Evolutionary conservation across 805 yeast species (phyloP).

Genomic region (Metschnikowia matae): DNA sequence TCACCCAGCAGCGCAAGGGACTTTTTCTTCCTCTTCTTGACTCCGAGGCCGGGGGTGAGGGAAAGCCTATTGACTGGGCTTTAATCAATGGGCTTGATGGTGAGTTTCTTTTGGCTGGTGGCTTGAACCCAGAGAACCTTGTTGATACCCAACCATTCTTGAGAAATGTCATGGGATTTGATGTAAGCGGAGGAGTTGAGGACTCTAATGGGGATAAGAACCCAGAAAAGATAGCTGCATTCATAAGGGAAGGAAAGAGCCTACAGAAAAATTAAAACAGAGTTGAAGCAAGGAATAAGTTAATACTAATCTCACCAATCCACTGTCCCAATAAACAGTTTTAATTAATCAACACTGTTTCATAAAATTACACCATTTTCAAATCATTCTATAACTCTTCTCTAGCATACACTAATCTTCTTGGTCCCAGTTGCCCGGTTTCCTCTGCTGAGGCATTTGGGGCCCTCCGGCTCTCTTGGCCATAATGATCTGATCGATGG

Average conservation of each 20-base stretch:
- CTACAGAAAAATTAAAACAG: too few relatives aligned
- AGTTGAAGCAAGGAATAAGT: background rate
- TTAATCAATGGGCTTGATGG: slow-evolving; percentile 22
- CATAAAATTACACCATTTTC: background rate
- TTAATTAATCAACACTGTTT: too few relatives aligned
- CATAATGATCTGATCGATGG: slow-evolving; percentile 96
- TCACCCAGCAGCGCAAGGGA: slow-evolving; percentile 7
- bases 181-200: slow-evolving; percentile 95
- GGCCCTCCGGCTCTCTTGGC: slow-evolving; percentile 99
- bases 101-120: slow-evolving; percentile 79
- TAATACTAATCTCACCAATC: background rate
- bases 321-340: too few relatives aligned
- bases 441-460: slow-evolving; percentile 74
- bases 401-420: slow-evolving; percentile 51
- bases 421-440: slow-evolving; percentile 95
- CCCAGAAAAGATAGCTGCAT: slow-evolving; percentile 51
- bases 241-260: slow-evolving; percentile 50
- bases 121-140: slow-evolving; percentile 75
- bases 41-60: slow-evolving; percentile 91
- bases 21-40: slow-evolving; percentile 68
- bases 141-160: slow-evolving; percentile 40
- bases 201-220: slow-evolving; percentile 68
- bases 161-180: slow-evolving; percentile 77
- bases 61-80: slow-evolving; percentile 73
- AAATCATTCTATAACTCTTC: background rate